Evolutionary conservation across 2,329 filamentous ascomycete genomes (phyloP).

Genomic region (Neonectria faginata): DNA sequence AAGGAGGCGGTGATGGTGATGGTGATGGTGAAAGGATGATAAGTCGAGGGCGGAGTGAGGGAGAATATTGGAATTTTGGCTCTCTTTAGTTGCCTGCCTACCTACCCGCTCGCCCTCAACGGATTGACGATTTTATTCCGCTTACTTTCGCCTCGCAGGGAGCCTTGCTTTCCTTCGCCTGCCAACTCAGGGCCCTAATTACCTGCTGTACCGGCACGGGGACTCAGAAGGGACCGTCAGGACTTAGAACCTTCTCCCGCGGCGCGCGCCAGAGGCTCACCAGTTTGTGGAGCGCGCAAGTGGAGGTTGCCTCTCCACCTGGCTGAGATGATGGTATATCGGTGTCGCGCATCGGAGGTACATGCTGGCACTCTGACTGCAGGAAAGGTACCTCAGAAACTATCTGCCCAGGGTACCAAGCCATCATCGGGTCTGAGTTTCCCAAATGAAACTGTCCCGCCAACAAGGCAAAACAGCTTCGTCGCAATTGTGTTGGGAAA

Average conservation of each 20-base stretch:
- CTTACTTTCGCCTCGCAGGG: slow-evolving; percentile 3
- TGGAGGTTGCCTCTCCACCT: slow-evolving; percentile 8
- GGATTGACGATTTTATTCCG: not conserved
- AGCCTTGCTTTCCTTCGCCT: not conserved
- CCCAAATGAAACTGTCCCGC: slow-evolving; percentile 19
- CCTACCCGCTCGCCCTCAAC: not conserved
- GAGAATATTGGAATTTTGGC: slow-evolving; percentile 2
- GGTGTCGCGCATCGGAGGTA: slow-evolving; percentile 22
- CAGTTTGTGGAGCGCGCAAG: slow-evolving; percentile 18
- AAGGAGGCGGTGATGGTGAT: slow-evolving; percentile 17
- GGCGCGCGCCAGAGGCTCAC: slow-evolving; percentile 8
- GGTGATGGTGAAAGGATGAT: slow-evolving; percentile 11
- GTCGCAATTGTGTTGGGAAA: slow-evolving; percentile 1
- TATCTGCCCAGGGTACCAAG: not conserved
- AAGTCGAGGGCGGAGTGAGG: not conserved
- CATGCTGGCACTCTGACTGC: not conserved
- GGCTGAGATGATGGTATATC: slow-evolving; percentile 25
- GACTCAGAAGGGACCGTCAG: not conserved
- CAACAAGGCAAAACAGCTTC: slow-evolving; percentile 22
- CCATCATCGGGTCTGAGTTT: slow-evolving; percentile 11
- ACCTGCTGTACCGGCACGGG: not conserved
- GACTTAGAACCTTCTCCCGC: not conserved
- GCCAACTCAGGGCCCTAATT: not conserved
- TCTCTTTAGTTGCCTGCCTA: not conserved
- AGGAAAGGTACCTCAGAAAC: not conserved